Base-by-base conservation (phyloP, 2,329 filamentous ascomycete genomes). In the Acrocalymma vagum region DNA sequence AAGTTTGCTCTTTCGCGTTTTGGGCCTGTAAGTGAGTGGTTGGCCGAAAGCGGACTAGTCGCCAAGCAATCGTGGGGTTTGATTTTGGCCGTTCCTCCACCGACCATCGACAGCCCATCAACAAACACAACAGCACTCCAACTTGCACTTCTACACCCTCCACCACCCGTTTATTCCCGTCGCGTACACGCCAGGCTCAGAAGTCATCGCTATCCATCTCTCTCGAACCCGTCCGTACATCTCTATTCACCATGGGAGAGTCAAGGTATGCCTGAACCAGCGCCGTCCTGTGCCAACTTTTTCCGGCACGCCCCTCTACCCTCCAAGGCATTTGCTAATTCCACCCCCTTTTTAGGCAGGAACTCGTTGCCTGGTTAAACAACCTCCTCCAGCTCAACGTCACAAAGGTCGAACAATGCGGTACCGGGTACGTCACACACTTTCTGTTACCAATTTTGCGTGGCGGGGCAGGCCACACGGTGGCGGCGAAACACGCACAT, bases 401-500 rank as follows among this genome's bases (percentile, higher is more conserved):
- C 64, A 97, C 81, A 64, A 97, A 96, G 77, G 90, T 99, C 71
- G 94, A 99, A 78, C 94, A 99, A 81, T 97, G 93, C 73, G 94
- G 94, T 72, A 97, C 93, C 67, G 94, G 93, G 93, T 97, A 85
- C 62, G 80, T 64, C 38, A 44, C 36, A 25, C 28, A n/a, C n/a
- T n/a, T n/a, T n/a, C n/a, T n/a, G n/a, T n/a, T n/a, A n/a, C n/a
- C n/a, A n/a, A 58, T 58, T 51, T 57, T 53, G 59, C 42, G 28
- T 4, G 32, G 18, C 17, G 46, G 43, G 49, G n/a, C n/a, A 38
- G 46, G 41, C 38, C 32, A 17, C 18, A 17, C 28, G 38, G 32
- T 32, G 26, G 34, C 25, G 34, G 37, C 37, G 28, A 29, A 37
- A 21, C 10, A 13, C 26, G 28, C 42, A 29, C 36, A 41, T 37